Base-by-base conservation (phyloP, 1,284 basidiomycete species). In the Fomitopsis betulina region DNA sequence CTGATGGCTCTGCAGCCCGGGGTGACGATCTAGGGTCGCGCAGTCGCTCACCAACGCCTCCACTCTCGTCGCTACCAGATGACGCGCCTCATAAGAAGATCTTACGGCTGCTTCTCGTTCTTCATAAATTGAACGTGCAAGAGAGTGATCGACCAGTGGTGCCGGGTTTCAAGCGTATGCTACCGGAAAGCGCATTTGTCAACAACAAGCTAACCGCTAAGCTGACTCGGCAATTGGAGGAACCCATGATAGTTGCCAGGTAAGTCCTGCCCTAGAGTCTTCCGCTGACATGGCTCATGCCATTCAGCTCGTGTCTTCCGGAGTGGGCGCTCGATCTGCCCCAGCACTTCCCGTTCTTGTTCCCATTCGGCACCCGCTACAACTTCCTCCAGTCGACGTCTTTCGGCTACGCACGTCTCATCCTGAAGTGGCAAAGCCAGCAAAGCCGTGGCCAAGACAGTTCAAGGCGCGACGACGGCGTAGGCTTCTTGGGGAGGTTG, bases 191-290 rank as follows among this genome's bases (percentile, higher is more conserved):
- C 1, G 84, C 91, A 0, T 99, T 99, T 70, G 87, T 99, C 64
- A 99, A 99, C 73, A 98, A 98, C 78, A 98, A 99, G 75, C 78
- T 99, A 49, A 96, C 95, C 0, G 97, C 97, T 23, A 99, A 99
- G 74, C 82, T 99, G 38, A 96, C 94, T n/a, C 85, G 97, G 40
- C 97, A 99, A 72, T 74, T 99, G 38, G 96, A 99, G 67, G 97
- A 99, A 72, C 94, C 94, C 0, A 97, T 99, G 93, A 96, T 99
- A 63, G 92, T 99, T 40, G 97, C 96, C 0, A 96, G 92, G 92
- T 92, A 65, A 61, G 77, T 63, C 55, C 27, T 30, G 43, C 39
- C 25, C 40, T 56, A 12, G n/a, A 15, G 10, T 39, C 27, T 25
- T 0, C 27, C 7, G 40, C 12, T 17, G 39, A 38, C 9, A n/a